Percentiles rank a stretch among this genome's conserved stretches.
These are phyloP conservation scores for Arthroderma sp. DNA, from an alignment of 2,329 filamentous ascomycete genomes.

Conservation along the genomic window DNA sequence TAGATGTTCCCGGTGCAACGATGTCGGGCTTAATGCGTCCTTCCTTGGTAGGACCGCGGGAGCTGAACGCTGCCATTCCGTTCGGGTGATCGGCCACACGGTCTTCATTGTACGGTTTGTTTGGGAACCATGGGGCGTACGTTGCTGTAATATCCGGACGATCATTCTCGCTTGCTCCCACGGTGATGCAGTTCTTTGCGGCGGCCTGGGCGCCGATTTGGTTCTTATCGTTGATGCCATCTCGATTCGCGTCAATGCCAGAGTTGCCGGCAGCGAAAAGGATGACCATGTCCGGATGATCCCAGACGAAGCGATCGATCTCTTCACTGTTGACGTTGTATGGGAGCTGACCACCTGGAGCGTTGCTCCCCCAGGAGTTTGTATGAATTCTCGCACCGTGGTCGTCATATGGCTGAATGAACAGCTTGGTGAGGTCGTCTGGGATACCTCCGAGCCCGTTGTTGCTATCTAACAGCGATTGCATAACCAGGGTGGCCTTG, in stretches of 20 bases:
- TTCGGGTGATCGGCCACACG: constrained; percentile 14
- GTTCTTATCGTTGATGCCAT: constrained; percentile 13
- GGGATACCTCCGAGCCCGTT: constrained; percentile 15
- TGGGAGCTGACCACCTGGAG: constrained; percentile 8
- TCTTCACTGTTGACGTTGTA: constrained; percentile 12
- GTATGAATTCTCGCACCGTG: constrained; percentile 15
- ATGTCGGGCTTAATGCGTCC: constrained; percentile 18
- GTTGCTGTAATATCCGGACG: constrained; percentile 13
- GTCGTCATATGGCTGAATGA: constrained; percentile 15
- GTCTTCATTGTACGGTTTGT: constrained; percentile 10
- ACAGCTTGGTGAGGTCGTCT: constrained; percentile 13
- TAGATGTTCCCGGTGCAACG: constrained; percentile 17
- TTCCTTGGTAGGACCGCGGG: constrained; percentile 16
- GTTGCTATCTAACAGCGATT: constrained; percentile 13
- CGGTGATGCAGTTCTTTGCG: constrained; percentile 21
- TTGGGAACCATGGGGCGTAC: constrained; percentile 10
- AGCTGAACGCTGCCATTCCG: constrained; percentile 18
- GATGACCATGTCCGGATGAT: constrained; percentile 18
- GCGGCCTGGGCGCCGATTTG: constrained; percentile 16
- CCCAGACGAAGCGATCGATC: constrained; percentile 17
- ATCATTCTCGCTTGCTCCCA: constrained; percentile 18
- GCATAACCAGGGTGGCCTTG: constrained; percentile 16
- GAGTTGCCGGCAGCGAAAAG: constrained; percentile 19
- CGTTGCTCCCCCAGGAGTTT: constrained; percentile 17
- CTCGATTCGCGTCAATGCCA: constrained; percentile 10